phyloP scores from a whole-genome alignment of 352 stramenopile genomes.

The Globisporangium ultimum region DNA sequence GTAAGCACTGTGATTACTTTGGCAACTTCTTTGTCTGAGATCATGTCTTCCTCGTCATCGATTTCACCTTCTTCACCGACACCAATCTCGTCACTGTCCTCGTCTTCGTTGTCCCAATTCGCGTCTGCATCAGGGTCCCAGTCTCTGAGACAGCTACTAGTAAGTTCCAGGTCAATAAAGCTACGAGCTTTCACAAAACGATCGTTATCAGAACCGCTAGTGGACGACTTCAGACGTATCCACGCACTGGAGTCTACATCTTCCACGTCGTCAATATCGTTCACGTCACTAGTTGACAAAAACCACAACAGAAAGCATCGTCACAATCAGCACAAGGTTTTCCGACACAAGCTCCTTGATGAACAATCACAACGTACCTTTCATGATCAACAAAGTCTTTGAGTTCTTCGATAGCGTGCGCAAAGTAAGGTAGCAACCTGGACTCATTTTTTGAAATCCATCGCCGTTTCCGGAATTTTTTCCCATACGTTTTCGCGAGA shows the following conservation, averaged over 20 bases:
- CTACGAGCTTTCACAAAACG: constrained; percentile 8
- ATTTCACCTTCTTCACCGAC: constrained; percentile 28
- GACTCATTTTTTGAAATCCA: constrained; percentile 57
- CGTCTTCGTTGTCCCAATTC: constrained; percentile 10
- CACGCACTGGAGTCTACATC: not conserved
- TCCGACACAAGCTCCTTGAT: not conserved
- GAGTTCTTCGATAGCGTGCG: constrained; percentile 56
- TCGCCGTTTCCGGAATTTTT: constrained; percentile 50
- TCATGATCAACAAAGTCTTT: constrained; percentile 50
- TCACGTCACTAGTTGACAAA: constrained; percentile 10
- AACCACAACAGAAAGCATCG: not conserved
- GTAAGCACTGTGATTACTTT: not conserved
- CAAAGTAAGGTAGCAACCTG: constrained; percentile 63
- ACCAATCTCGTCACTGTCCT: constrained; percentile 3
- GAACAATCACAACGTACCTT: constrained; percentile 21
- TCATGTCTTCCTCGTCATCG: constrained; percentile 32
- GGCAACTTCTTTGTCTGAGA: not conserved
- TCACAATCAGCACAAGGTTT: not conserved
- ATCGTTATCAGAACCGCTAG: constrained; percentile 2
- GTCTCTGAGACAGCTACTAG: constrained; percentile 7
- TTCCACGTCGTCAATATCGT: constrained; percentile 7
- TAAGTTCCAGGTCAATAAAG: constrained; percentile 14
- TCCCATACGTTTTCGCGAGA: constrained; percentile 51
- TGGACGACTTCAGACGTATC: constrained; percentile 3
- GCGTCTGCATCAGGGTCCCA: constrained; percentile 6